phyloP scores from a whole-genome alignment of 148 eudicot species.

The Pharnaceum exiguum region DNA sequence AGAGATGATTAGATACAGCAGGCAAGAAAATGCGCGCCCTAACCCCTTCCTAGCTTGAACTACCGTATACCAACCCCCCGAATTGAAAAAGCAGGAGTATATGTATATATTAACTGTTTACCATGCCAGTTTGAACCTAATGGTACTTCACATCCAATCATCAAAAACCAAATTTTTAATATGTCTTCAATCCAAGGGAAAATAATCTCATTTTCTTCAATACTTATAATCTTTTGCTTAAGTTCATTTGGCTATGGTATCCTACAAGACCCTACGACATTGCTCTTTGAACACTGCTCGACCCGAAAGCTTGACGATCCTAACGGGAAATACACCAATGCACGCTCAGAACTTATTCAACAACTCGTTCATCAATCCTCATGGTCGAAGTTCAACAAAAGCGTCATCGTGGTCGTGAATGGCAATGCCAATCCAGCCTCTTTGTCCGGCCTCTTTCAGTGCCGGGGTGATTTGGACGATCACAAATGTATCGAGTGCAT shows the following conservation, averaged over 20 bases:
- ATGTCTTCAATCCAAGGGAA: conserved; percentile 10
- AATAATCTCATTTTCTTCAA: not conserved
- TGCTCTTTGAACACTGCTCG: conserved; percentile 23
- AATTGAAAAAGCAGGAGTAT: no score
- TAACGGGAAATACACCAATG: not conserved
- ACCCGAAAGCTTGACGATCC: conserved; percentile 2
- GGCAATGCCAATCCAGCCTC: not conserved
- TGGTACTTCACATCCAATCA: not conserved
- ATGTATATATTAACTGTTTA: not conserved
- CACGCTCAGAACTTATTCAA: conserved; percentile 1
- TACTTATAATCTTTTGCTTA: not conserved
- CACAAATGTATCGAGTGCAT: conserved; percentile 25
- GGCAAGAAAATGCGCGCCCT: conserved; percentile 10
- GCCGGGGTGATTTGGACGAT: conserved; percentile 19
- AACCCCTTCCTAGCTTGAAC: not conserved
- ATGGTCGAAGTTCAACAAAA: conserved; percentile 29
- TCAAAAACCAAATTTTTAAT: not conserved
- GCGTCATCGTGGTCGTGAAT: conserved; percentile 15
- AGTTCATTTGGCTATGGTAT: not conserved
- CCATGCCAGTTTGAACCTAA: not conserved
- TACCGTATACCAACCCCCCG: conserved; percentile 10
- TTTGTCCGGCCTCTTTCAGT: conserved; percentile 21
- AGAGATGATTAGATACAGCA: conserved; percentile 5
- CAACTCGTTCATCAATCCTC: conserved; percentile 30
- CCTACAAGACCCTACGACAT: conserved; percentile 9